A percentile compares a stretch with the other conserved stretches of the same genome.
Conservation (phyloP, 2,329 filamentous ascomycete genomes). For the Colletotrichum somersetense region DNA sequence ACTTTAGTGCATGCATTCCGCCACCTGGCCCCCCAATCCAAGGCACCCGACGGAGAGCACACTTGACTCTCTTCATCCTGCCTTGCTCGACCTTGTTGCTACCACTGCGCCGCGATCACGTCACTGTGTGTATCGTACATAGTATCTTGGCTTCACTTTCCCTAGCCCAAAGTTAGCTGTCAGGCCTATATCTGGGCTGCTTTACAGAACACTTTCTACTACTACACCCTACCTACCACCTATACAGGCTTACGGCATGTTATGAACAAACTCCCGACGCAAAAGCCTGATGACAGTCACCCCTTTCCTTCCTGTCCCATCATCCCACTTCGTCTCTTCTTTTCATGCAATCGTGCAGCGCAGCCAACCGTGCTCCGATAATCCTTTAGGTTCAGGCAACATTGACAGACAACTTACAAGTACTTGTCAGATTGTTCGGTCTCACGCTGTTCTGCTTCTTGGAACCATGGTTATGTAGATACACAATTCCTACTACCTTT, state of each 20-base stretch:
- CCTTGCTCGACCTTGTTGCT: conserved; percentile 10
- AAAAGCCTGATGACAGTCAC: background rate
- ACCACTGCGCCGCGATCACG: background rate
- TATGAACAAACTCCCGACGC: conserved; percentile 9
- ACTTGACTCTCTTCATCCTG: background rate
- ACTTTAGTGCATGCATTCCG: background rate
- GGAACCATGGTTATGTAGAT: conserved; percentile 1
- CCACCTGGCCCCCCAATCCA: background rate
- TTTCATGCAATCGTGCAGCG: conserved; percentile 27
- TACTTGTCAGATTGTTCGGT: conserved; percentile 18
- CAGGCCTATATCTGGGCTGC: background rate
- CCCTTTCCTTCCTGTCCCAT: conserved; percentile 14
- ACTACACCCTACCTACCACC: background rate
- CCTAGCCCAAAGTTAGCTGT: conserved; percentile 3
- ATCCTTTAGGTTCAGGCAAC: conserved; percentile 34
- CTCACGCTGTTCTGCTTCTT: background rate
- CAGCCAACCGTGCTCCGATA: conserved; percentile 28
- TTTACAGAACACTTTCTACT: background rate
- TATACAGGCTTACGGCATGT: background rate
- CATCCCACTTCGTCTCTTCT: conserved; percentile 39
- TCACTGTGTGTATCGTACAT: background rate
- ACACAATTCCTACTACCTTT: conserved; percentile 3
- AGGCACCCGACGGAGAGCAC: background rate
- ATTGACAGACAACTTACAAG: background rate
- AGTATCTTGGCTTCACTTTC: conserved; percentile 1